Conservation (phyloP, 164 flowering plant species). For the Saururus chinensis region DNA sequence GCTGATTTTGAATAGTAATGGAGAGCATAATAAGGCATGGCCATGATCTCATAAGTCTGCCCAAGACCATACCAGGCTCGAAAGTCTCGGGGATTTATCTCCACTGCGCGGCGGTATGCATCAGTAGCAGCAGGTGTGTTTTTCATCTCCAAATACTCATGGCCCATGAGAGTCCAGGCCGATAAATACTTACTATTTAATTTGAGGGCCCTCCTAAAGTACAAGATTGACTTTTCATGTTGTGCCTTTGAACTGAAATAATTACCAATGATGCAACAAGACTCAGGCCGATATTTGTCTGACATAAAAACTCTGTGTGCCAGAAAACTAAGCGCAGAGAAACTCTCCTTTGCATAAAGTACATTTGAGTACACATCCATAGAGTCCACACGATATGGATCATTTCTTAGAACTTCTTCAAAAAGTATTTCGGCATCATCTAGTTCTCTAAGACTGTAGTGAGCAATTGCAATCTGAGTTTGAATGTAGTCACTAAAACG, state of each 20-base stretch:
- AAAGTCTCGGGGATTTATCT: constrained; percentile 86
- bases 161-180: constrained; percentile 99
- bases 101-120: constrained; percentile 91
- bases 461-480: constrained; percentile 86
- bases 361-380: constrained; percentile 99
- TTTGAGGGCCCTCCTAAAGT: constrained; percentile 88
- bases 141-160: constrained; percentile 97
- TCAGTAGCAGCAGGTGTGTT: constrained; percentile 91
- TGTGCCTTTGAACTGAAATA: constrained; percentile 94
- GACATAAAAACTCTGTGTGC: constrained; percentile 82
- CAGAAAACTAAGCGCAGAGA: constrained; percentile 76
- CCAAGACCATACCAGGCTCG: constrained; percentile 99
- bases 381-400: constrained; percentile 85
- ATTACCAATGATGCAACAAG: constrained; percentile 96
- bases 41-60: constrained; percentile 97
- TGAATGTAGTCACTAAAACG: constrained; percentile 73
- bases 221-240: constrained; percentile 89
- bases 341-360: constrained; percentile 85
- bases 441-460: constrained; percentile 81
- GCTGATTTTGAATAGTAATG: constrained; percentile 82
- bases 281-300: constrained; percentile 94
- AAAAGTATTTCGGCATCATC: constrained; percentile 87
- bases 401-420: constrained; percentile 77
- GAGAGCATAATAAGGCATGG: constrained; percentile 89
- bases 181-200: constrained; percentile 78